A percentile compares a stretch with the other conserved stretches of the same genome.
Conservation (phyloP, 2,329 filamentous ascomycete species). For the Onygena corvina region DNA sequence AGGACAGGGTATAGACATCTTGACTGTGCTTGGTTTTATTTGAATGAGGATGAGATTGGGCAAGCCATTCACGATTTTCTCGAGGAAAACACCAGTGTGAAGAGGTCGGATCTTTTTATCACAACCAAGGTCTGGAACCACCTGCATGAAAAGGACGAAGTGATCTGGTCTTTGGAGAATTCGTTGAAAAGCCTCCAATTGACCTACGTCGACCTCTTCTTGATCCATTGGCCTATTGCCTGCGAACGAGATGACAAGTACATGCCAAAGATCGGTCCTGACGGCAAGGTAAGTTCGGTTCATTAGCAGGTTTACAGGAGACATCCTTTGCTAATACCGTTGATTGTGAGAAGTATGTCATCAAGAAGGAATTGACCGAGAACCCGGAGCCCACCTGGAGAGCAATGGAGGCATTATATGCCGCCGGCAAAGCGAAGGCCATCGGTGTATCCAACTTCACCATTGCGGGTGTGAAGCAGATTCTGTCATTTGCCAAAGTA, state of each 20-base stretch:
- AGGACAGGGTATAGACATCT: conserved; percentile 45
- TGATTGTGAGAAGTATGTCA: conserved; percentile 48
- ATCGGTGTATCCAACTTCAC: conserved; percentile 48
- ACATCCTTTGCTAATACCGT: too few species aligned
- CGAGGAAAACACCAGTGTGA: conserved; percentile 47
- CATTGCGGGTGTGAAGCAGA: conserved; percentile 12
- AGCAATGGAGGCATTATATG: conserved; percentile 48
- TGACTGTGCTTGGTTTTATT: conserved; percentile 43
- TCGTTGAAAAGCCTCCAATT: conserved; percentile 51
- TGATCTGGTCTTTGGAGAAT: conserved; percentile 47
- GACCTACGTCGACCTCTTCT: conserved; percentile 57
- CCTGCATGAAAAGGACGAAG: conserved; percentile 42
- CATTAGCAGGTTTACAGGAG: too few species aligned
- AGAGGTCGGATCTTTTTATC: conserved; percentile 53
- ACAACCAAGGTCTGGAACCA: conserved; percentile 59
- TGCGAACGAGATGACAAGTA: conserved; percentile 39
- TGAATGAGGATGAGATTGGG: conserved; percentile 55
- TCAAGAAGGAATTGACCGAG: conserved; percentile 53
- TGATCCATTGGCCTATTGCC: conserved; percentile 55
- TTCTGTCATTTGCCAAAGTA: conserved; percentile 24
- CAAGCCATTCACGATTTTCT: conserved; percentile 38
- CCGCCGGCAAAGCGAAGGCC: conserved; percentile 48
- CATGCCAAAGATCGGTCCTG: conserved; percentile 37
- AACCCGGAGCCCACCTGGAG: conserved; percentile 55
- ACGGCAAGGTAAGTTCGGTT: conserved; percentile 43